These are phyloP conservation scores for Paracoccidioides brasiliensis DNA, from an alignment of 2,329 filamentous ascomycete species.

Conservation along the genomic window DNA sequence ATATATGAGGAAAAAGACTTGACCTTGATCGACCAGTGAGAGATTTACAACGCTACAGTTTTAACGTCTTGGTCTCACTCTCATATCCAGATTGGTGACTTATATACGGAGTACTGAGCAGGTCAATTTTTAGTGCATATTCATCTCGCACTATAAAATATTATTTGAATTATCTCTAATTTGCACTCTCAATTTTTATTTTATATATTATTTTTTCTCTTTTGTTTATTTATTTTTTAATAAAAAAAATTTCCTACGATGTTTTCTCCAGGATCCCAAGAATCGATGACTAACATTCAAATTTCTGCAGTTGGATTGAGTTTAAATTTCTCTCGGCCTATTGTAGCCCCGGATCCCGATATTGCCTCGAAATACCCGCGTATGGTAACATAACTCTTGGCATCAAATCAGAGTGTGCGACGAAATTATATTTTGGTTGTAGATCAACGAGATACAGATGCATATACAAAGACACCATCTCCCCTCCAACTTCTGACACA, in stretches of 20 bases:
- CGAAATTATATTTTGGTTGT: constrained; percentile 1
- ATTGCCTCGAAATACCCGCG: background rate
- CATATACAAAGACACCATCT: background rate
- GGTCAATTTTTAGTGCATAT: no score
- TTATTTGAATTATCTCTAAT: no score
- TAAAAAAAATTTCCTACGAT: background rate
- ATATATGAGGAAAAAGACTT: no score
- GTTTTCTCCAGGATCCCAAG: background rate
- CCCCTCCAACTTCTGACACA: background rate
- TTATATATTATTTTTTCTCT: no score
- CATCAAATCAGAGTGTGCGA: constrained; percentile 6
- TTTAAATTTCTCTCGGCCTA: background rate
- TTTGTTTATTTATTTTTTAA: background rate
- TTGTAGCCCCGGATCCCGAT: background rate
- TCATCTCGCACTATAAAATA: no score
- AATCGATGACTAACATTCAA: no score
- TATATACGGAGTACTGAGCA: no score
- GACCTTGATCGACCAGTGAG: no score
- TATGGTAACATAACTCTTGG: constrained; percentile 6
- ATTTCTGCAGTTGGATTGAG: background rate
- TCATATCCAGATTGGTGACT: no score
- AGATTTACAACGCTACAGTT: no score
- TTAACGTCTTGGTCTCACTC: no score
- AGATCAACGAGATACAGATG: background rate
- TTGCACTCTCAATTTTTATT: no score